Conservation (phyloP, 768 basidiomycete species). For the Rhizopogon roseolus region DNA sequence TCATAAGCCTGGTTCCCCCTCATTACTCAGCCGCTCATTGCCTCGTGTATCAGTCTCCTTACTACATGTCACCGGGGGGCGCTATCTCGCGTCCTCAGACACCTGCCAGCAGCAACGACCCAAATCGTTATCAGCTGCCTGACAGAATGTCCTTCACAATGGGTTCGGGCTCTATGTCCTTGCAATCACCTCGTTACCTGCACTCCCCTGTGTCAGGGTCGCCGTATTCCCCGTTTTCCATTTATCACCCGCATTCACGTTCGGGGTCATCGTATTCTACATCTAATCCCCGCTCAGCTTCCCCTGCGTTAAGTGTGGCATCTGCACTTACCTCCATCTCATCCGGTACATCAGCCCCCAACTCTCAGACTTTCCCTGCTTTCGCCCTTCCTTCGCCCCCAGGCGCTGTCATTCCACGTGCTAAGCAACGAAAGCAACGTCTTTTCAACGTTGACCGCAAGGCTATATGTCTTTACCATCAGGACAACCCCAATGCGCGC, state of each 20-base stretch:
- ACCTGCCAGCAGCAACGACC: constrained; percentile 28
- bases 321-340: constrained; percentile 53
- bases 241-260: constrained; percentile 41
- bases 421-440: constrained; percentile 65
- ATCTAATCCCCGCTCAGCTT: constrained; percentile 49
- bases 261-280: constrained; percentile 38
- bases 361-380: constrained; percentile 24
- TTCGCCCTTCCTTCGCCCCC: constrained; percentile 25
- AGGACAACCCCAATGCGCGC: constrained; percentile 58
- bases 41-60: constrained; percentile 21
- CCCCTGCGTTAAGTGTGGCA: constrained; percentile 57
- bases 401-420: constrained; percentile 27
- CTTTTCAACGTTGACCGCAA: constrained; percentile 73
- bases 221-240: constrained; percentile 41
- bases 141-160: constrained; percentile 22
- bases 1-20: not conserved
- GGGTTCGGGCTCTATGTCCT: constrained; percentile 20
- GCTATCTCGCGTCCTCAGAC: constrained; percentile 36
- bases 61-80: constrained; percentile 32
- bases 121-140: constrained; percentile 24
- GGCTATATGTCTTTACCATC: constrained; percentile 65
- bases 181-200: constrained; percentile 39
- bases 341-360: constrained; percentile 28
- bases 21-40: constrained; percentile 7
- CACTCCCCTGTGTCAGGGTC: constrained; percentile 43